phyloP scores from a whole-genome alignment of 2,329 filamentous ascomycete species.

The Hymenoscyphus occultus region DNA sequence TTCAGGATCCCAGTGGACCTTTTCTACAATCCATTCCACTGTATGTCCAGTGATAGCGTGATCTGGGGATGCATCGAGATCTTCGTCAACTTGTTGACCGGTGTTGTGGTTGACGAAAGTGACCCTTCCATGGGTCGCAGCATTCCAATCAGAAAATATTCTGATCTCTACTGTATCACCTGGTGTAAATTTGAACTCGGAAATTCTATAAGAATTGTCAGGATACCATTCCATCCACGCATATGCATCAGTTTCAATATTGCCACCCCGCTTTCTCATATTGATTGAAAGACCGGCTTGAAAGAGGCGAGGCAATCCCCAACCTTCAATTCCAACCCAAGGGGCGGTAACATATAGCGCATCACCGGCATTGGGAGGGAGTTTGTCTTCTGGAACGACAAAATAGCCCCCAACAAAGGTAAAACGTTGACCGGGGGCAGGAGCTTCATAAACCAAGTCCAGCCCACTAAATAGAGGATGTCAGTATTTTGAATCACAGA shows the following conservation, averaged over 20 bases:
- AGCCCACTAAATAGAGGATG: not conserved
- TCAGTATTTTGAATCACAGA: not conserved
- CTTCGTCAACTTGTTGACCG: not conserved
- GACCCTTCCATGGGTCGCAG: not conserved
- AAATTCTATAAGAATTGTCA: too few relatives aligned
- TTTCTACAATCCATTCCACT: not conserved
- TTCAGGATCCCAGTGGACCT: too few relatives aligned
- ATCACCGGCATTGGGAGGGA: not conserved
- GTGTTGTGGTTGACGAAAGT: conserved; percentile 1
- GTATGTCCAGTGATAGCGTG: not conserved
- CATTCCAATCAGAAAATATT: not conserved
- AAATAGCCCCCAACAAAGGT: not conserved
- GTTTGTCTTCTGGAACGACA: not conserved
- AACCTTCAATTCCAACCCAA: not conserved
- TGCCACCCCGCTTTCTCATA: not conserved
- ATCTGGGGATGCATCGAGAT: not conserved
- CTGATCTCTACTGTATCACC: not conserved
- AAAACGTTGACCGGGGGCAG: not conserved
- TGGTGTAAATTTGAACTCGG: not conserved
- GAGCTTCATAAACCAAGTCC: not conserved
- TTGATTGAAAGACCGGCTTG: not conserved
- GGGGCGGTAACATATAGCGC: not conserved
- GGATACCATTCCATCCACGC: not conserved
- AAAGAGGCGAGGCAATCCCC: not conserved
- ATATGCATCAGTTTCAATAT: not conserved